Evolutionary conservation across 805 yeast genomes (phyloP), one percentile per base, ranked within the genome.

Genomic region (Saccharomyces kudriavzevii): DNA sequence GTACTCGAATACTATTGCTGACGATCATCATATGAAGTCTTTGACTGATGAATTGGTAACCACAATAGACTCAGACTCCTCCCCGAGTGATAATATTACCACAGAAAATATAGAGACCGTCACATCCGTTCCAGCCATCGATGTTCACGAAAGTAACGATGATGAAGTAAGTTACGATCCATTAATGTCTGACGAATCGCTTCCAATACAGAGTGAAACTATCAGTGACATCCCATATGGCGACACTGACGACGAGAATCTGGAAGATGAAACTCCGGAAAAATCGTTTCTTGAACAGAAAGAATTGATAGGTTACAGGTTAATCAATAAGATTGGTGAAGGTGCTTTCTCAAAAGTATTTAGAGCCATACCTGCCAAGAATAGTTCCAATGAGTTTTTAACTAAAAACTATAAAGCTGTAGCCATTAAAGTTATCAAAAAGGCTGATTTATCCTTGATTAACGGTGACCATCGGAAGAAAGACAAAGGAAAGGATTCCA

Each of bases 271-370:
- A 29, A 55, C 59, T 11, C 65, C 67, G 10, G 63, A 65, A 30
- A 65, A 59, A 20, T 59, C 40, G 11, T 65, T 68, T 45, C 62
- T 61, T 29, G 71, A 71, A 47, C 80, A 77, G 57, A 60, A 64
- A 49, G 68, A 64, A 40, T 51, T 68, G n/a, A 62, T 43, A 17
- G 67, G 60, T 3, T 81, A 77, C 59, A 67, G 66, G 51, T 61
- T 81, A 27, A 51, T 75, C 2, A 73, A 73, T 47, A 77, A 77
- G 62, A 77, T 87, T 57, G 95, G 95, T 8, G 94, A 87, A 67
- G 95, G 95, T 26, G 91, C 95, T 0, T 87, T 87, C 59, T 85
- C 91, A 2, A 77, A 81, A 29, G 95, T 87, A 17, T 84, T 82
- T 69, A 79, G 80, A 51, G 91, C 89, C 26, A 49, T 62, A n/a